These are phyloP conservation scores for Meredithiella fracta DNA, from an alignment of 2,329 filamentous ascomycete genomes.

Conservation along the genomic window DNA sequence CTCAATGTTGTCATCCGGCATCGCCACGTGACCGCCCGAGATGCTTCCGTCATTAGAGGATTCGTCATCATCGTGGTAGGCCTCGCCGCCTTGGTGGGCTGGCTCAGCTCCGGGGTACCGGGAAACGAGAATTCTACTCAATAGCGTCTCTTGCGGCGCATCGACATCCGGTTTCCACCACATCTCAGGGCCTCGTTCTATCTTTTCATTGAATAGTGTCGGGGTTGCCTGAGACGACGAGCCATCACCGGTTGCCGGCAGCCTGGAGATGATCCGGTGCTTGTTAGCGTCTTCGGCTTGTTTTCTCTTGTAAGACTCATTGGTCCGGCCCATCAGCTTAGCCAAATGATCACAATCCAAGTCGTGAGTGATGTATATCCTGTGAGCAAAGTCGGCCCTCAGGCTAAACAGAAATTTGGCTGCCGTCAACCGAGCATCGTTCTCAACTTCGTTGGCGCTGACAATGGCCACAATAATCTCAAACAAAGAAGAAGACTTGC, in stretches of 20 bases:
- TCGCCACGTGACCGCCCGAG: not conserved
- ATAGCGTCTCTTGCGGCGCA: constrained; percentile 33
- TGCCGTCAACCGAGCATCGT: constrained; percentile 54
- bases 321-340: constrained; percentile 50
- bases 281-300: constrained; percentile 29
- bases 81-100: constrained; percentile 12
- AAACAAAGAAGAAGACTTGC: constrained; percentile 48
- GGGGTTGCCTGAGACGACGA: not conserved
- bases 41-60: constrained; percentile 4
- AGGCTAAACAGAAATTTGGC: constrained; percentile 70
- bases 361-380: constrained; percentile 52
- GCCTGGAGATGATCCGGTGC: constrained; percentile 21
- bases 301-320: constrained; percentile 34
- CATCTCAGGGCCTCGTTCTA: constrained; percentile 19
- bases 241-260: constrained; percentile 31
- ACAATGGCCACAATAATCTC: constrained; percentile 48
- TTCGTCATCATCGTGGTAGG: constrained; percentile 11
- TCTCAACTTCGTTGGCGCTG: constrained; percentile 40
- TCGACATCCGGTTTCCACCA: constrained; percentile 43
- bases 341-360: constrained; percentile 62
- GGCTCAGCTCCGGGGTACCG: constrained; percentile 17
- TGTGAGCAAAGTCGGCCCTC: constrained; percentile 64
- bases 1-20: constrained; percentile 9
- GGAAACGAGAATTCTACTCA: constrained; percentile 37
- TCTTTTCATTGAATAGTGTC: not conserved